Evolutionary conservation across 1,284 basidiomycete species (phyloP).

Genomic region (Tilletia walkeri): DNA sequence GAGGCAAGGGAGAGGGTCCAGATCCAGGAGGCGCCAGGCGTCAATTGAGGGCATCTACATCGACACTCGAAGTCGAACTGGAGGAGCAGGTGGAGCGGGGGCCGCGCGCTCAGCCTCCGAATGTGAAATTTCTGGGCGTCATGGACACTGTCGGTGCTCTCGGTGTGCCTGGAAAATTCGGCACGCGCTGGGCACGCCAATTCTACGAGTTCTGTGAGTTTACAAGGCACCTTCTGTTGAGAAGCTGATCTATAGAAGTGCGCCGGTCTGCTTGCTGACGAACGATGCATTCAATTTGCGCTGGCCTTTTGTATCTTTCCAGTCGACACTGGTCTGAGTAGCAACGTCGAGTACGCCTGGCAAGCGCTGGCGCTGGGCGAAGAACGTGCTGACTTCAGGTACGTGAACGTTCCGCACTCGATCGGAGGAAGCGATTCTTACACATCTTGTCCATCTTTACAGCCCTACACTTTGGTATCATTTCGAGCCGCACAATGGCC

Average conservation of each 20-base stretch:
- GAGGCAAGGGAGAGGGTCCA: neutral
- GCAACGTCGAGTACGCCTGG: neutral
- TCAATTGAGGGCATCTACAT: neutral
- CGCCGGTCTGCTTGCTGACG: no score
- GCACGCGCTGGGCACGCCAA: neutral
- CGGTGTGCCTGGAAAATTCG: constrained; percentile 35
- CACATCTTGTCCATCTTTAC: no score
- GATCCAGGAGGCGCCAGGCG: neutral
- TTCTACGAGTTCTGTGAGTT: constrained; percentile 6
- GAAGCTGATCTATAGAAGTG: no score
- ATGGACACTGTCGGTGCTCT: constrained; percentile 41
- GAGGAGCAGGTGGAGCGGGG: neutral
- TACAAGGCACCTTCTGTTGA: no score
- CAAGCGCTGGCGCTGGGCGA: constrained; percentile 14
- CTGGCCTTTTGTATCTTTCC: neutral
- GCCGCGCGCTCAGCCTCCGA: constrained; percentile 22
- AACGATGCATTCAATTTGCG: no score
- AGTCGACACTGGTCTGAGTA: constrained; percentile 9
- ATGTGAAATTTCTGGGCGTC: constrained; percentile 40
- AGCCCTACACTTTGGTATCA: constrained; percentile 15
- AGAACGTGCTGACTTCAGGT: constrained; percentile 9
- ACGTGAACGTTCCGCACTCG: neutral
- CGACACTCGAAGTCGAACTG: neutral
- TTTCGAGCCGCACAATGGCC: neutral
- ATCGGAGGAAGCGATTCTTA: no score